Base-by-base conservation (phyloP, 257 asterid genomes). In the Solanum lignicaule region DNA sequence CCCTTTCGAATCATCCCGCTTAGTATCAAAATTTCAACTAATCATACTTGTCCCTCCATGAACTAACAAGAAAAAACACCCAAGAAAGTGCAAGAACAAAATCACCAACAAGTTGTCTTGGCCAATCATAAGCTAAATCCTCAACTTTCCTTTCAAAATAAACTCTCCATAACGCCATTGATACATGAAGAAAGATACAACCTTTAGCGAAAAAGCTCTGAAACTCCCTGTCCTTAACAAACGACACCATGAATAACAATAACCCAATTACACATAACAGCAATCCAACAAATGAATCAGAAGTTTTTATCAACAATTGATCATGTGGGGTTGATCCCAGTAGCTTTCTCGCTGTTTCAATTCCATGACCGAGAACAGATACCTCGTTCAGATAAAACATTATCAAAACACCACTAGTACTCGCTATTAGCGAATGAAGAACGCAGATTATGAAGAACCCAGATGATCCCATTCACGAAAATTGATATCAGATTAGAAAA, bases 1-100 rank as follows among this genome's bases (percentile, higher is more conserved):
- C n/a, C n/a, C n/a, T 55, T 55, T 5, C 2, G 12, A 7, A 55
- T 55, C 62, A 18, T 18, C 2, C 62, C 0, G 12, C 66, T 20
- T 20, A 7, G 1, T 58, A 58, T 20, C 25, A 20, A 58, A 21
- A 20, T 20, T 58, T 7, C 27, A 58, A 58, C 68, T 88, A 94
- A 88, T 93, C 97, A 87, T 94, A 94, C 90, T 94, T 94, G 58
- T 95, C 98, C 90, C 94, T 93, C 96, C 97, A 93, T 14, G 89
- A 89, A 71, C 90, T 91, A 62, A 91, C 92, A 25, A 95, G 96
- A 83, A 95, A 95, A 86, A 93, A 90, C 8, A 91, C 92, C 97
- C 98, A 95, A 0, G 98, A 95, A 39, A 95, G 88, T n/a, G 94
- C 94, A 69, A 95, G 85, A 25, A 85, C 95, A 60, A 95, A 62